phyloP scores from a whole-genome alignment of 2,329 filamentous ascomycete genomes.

The Colletotrichum orchidophilum region DNA sequence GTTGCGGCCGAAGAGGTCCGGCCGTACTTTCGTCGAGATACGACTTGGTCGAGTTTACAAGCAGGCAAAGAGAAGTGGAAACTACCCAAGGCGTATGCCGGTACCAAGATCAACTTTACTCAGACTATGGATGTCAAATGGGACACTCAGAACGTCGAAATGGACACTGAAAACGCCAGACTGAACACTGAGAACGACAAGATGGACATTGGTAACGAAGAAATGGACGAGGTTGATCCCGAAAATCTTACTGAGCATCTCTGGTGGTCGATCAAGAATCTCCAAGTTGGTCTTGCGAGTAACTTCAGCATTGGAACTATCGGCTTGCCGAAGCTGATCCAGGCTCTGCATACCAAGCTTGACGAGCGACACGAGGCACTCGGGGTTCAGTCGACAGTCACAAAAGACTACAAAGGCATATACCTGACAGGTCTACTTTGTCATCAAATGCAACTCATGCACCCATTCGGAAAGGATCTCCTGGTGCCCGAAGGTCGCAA shows the following conservation, averaged over 20 bases:
- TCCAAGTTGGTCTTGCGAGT: not conserved
- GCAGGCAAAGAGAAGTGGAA: not conserved
- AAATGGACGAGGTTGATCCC: not conserved
- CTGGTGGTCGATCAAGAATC: not conserved
- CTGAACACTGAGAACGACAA: too few species aligned
- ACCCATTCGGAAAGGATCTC: not conserved
- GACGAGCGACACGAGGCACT: not conserved
- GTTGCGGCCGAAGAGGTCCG: not conserved
- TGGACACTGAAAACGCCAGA: too few species aligned
- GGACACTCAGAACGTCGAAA: too few species aligned
- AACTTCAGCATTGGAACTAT: not conserved
- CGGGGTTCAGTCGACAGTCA: not conserved
- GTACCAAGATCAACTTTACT: not conserved
- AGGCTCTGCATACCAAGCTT: not conserved
- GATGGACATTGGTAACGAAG: not conserved
- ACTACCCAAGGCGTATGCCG: not conserved
- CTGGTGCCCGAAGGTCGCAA: too few species aligned
- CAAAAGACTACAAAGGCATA: not conserved
- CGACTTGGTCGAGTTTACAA: not conserved
- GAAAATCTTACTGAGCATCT: not conserved
- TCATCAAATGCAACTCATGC: conserved; percentile 2
- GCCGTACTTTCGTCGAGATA: not conserved
- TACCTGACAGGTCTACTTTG: not conserved
- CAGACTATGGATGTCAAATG: too few species aligned
- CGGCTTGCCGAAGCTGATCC: not conserved